Conservation (phyloP, 208 protist species). For the Trichomonas gallinae region DNA sequence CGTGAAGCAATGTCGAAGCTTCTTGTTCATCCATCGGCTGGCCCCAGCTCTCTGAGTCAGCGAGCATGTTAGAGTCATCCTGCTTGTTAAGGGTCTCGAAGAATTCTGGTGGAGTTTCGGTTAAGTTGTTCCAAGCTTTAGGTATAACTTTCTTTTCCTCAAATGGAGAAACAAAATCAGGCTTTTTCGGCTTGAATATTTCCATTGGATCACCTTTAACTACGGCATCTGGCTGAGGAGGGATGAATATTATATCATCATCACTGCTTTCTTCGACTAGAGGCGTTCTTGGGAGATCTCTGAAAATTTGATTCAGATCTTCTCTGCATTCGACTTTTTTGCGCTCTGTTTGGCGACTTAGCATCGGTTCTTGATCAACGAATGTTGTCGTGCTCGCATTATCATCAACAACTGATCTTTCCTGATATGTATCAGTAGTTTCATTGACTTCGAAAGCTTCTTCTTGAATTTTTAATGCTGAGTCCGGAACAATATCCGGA, state of each 20-base stretch:
- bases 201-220: not conserved
- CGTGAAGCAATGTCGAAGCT: not conserved
- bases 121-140: not conserved
- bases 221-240: not conserved
- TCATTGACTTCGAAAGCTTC: not conserved
- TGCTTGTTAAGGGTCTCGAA: not conserved
- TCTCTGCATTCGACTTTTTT: not conserved
- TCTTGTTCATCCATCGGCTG: not conserved
- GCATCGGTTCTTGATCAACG: not conserved
- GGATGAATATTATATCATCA: not conserved
- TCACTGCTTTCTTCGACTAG: not conserved
- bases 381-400: not conserved
- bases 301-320: not conserved
- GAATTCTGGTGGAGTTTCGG: not conserved
- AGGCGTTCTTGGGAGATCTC: not conserved
- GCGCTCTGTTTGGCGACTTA: not conserved
- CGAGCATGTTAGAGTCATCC: not conserved
- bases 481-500: not conserved
- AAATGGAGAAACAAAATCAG: not conserved
- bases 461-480: not conserved
- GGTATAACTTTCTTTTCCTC: not conserved
- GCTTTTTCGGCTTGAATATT: not conserved
- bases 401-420: not conserved
- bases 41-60: not conserved
- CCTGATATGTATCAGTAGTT: not conserved